A percentile compares a stretch with the other conserved stretches of the same genome.
Conservation (phyloP, 2,329 filamentous ascomycete species). For the Pseudohalonectria lignicola region DNA sequence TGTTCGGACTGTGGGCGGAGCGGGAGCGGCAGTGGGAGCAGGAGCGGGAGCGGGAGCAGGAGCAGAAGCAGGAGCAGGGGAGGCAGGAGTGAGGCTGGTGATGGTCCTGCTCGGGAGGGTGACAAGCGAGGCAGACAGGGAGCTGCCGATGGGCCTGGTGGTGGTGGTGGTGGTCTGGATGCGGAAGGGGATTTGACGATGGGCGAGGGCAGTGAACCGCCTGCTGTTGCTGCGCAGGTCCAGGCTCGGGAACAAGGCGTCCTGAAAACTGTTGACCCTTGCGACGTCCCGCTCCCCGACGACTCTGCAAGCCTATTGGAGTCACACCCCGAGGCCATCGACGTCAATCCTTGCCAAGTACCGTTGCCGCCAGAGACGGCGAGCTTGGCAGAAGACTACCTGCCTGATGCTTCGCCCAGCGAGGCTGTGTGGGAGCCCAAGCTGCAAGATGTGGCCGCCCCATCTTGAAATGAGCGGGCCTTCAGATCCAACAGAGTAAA, state of each 20-base stretch:
- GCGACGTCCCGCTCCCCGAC: not conserved
- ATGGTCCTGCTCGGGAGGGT: conserved; percentile 5
- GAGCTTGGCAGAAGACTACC: not conserved
- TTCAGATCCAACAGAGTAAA: too few relatives aligned
- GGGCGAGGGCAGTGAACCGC: conserved; percentile 1
- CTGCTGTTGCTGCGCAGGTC: not conserved
- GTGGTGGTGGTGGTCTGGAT: not conserved
- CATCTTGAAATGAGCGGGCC: too few relatives aligned
- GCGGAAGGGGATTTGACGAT: conserved; percentile 7
- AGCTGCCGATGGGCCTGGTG: conserved; percentile 1
- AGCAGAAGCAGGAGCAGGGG: conserved; percentile 15
- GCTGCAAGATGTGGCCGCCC: not conserved
- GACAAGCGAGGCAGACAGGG: not conserved
- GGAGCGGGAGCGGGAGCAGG: conserved; percentile 13
- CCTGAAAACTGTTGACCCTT: not conserved
- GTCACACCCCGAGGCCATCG: too few relatives aligned
- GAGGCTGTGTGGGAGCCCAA: too few relatives aligned
- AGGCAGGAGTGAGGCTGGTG: conserved; percentile 8
- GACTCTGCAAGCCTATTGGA: not conserved
- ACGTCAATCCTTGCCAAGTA: not conserved
- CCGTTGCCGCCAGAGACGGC: not conserved
- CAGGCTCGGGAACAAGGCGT: not conserved
- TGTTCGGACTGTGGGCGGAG: conserved; percentile 9
- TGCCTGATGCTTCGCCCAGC: too few relatives aligned
- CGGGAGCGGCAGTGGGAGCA: conserved; percentile 12